Conservation (phyloP, 352 stramenopile species). For the Ochromonadaceae sp. region DNA sequence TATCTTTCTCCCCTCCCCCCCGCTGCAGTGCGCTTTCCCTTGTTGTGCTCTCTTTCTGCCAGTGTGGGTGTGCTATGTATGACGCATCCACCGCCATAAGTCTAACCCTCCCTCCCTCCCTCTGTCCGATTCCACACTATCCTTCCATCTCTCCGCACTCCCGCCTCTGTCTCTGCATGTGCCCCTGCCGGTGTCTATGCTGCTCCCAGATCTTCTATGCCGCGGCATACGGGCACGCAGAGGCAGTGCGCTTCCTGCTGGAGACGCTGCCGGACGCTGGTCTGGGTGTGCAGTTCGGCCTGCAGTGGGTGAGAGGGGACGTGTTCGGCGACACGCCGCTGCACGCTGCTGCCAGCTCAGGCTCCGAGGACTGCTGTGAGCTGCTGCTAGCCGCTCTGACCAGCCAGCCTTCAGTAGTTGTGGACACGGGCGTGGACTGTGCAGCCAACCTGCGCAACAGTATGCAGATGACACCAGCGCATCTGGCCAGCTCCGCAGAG, state of each 20-base stretch:
- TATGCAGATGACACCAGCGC: constrained; percentile 31
- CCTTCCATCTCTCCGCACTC: too few species aligned
- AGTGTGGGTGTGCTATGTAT: too few species aligned
- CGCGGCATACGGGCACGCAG: constrained; percentile 12
- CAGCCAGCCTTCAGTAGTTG: constrained; percentile 14
- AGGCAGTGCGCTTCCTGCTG: constrained; percentile 13
- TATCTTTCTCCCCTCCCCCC: too few species aligned
- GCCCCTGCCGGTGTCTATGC: too few species aligned
- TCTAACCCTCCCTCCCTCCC: too few species aligned
- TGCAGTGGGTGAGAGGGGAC: not conserved
- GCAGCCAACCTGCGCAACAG: constrained; percentile 1
- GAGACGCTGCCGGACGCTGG: not conserved
- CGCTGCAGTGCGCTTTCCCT: too few species aligned
- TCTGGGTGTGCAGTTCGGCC: too few species aligned
- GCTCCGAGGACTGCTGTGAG: constrained; percentile 20
- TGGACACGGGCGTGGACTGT: constrained; percentile 10
- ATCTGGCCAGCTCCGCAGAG: constrained; percentile 22
- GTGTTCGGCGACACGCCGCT: constrained; percentile 26
- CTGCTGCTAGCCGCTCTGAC: constrained; percentile 23
- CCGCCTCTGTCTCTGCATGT: too few species aligned
- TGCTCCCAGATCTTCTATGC: constrained; percentile 20
- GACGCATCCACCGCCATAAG: too few species aligned
- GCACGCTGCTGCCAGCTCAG: constrained; percentile 28
- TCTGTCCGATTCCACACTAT: too few species aligned
- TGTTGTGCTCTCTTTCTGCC: too few species aligned